Base-by-base conservation (phyloP, 768 basidiomycete species). In the Peribolospora kevripleyi region DNA sequence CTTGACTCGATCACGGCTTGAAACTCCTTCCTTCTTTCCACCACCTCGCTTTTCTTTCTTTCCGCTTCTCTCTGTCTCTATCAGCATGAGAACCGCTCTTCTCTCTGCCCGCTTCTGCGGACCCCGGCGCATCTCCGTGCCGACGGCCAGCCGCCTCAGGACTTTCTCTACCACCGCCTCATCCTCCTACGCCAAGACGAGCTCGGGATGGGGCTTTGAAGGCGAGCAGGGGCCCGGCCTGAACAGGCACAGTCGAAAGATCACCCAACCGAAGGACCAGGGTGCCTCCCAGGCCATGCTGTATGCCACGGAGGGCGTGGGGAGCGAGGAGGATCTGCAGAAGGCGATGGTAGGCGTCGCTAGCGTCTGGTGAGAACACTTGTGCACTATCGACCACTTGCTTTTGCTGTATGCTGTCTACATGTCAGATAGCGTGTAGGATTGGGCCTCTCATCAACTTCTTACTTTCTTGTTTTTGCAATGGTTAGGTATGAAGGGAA, bases 261-360 rank as follows among this genome's bases (percentile, higher is more conserved):
- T 97, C 63, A 97, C 93, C 7, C 78, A 81, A 65, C 81, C 85
- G 39, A 98, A 97, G 68, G 79, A 80, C 63, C 91, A 98, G 67
- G 91, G 85, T 42, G 91, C 90, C 41, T 86, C 84, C 66, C 90
- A 95, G 84, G 93, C 93, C 42, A 97, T 98, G 93, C 72, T 98
- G 51, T 98, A 88, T 69, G 93, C 88, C n/a, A 98, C 93, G 1
- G 93, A 95, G 42, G 90, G 85, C 40, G 76, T 98, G 58, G 70
- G 74, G 37, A 69, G 62, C 11, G 82, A 91, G 60, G 75, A 72
- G 2, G 93, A 98, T 71, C 82, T 98, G 59, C 72, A 84, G 64
- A 95, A 91, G 67, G 79, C 90, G 48, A 95, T 97, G 90, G 84
- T 98, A 55, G 93, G 93, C 51, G 79, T 98, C 38, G 93, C 80